Percentiles rank a stretch among this genome's conserved stretches.
Conservation (phyloP, 495 filamentous ascomycete species). For the Lichenothelia convexa region DNA sequence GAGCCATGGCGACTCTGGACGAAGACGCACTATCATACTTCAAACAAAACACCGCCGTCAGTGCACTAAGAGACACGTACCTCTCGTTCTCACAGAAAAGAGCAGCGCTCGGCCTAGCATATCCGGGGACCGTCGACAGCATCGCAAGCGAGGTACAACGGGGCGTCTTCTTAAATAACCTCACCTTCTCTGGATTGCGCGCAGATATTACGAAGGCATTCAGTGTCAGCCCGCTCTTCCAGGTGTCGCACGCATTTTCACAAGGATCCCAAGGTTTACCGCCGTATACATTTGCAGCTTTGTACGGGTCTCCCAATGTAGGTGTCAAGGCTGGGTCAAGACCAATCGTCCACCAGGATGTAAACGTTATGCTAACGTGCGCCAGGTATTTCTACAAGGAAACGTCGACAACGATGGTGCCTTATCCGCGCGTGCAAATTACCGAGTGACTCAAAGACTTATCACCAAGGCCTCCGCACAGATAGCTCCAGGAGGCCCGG, state of each 20-base stretch:
- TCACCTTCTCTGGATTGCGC: conserved; percentile 84
- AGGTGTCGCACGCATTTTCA: conserved; percentile 88
- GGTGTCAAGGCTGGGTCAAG: conserved; percentile 17
- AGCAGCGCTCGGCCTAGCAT: conserved; percentile 68
- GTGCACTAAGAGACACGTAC: conserved; percentile 59
- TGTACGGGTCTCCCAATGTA: conserved; percentile 86
- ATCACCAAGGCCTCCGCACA: conserved; percentile 74
- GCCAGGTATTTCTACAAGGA: conserved; percentile 90
- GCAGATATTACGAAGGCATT: conserved; percentile 93
- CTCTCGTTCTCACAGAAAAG: conserved; percentile 67
- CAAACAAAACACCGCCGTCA: conserved; percentile 50
- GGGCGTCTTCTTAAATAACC: conserved; percentile 85
- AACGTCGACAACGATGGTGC: conserved; percentile 79
- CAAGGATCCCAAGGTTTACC: conserved; percentile 74
- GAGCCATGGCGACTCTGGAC: conserved; percentile 1
- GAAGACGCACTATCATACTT: conserved; percentile 40
- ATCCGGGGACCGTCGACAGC: conserved; percentile 83
- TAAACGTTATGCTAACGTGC: no score
- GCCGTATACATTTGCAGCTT: conserved; percentile 83
- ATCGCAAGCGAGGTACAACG: conserved; percentile 84
- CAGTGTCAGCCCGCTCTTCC: conserved; percentile 82
- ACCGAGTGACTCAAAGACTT: conserved; percentile 57
- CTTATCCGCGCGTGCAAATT: conserved; percentile 73
- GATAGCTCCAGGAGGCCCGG: conserved; percentile 49
- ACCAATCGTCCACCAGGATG: background rate